Evolutionary conservation across 768 basidiomycete species (phyloP), one percentile per base, ranked within the genome.

Genomic region (Amanita polypyramis): DNA sequence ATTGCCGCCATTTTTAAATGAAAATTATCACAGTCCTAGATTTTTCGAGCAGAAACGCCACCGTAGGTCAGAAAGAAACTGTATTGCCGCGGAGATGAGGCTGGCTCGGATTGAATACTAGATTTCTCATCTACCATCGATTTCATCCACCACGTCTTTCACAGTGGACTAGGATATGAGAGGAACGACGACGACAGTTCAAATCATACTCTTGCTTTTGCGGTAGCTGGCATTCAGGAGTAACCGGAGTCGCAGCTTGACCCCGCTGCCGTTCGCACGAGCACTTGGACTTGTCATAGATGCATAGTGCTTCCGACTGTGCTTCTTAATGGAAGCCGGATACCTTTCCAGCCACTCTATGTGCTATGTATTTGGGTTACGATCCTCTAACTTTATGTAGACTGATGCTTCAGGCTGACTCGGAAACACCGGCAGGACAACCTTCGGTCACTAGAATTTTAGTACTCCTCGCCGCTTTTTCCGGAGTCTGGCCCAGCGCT

Each of bases 61-160:
- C 21, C 17, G 30, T 29, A 20, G 27, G 23, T 40, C 27, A 40
- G 35, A 47, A 38, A 29, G 21, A 41, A 39, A 38, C 15, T 23
- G 39, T 39, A 49, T 49, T 42, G 32, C 47, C 47, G 47, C 47
- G 47, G 47, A 49, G 47, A 41, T 49, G 47, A 41, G 30, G 11
- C 9, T 21, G 36, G 7, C 15, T 47, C 27, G 25, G 39, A 20
- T 35, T 49, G 39, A 49, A 35, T n/a, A 42, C 39, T 29, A 39
- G 47, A 23, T n/a, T 49, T 20, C 12, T 48, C 17, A 15, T 19
- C 39, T 9, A n/a, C 3, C n/a, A 32, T 27, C 7, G 25, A 27
- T 27, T 27, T 27, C 21, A 21, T 37, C 19, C 37, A 14, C 11
- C 20, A 19, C 3, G 30, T 20, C 17, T 3, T 12, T 11, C 14